Evolutionary conservation across 2,329 filamentous ascomycete species (phyloP), one percentile per base, ranked within the genome.

Genomic region (Colletotrichum paranaense): DNA sequence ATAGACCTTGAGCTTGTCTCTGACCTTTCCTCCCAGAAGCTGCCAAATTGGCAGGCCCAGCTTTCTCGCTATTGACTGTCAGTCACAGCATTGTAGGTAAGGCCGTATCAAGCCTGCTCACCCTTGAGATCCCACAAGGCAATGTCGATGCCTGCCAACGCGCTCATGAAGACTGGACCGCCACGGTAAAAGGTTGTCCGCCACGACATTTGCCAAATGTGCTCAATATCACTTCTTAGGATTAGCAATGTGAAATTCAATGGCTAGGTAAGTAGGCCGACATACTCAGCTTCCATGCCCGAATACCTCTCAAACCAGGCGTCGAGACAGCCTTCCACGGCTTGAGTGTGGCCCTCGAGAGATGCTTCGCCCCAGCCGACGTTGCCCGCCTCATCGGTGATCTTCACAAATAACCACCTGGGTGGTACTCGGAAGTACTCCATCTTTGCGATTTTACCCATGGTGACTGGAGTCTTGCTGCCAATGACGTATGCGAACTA

Each of bases 141-240:
- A 80, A 95, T 95, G 78, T 95, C 93, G 64, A 95, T 90, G 2
- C 94, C 94, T 0, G 92, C 90, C 19, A 95, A 82, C 0, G 93
- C 94, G 76, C 91, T 93, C 93, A 95, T 95, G 76, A 95, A 92
- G 11, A 95, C 93, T 0, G 93, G 92, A 0, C 93, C 94, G 2
- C 93, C 93, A 32, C 94, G 87, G 81, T 95, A 95, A 81, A 95
- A 96, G 0, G 90, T 90, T 55, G 89, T 85, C 55, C 93, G 88
- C 89, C 91, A 95, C 30, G 90, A 89, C 75, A 88, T 87, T 79
- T 95, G 93, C 94, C 94, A 95, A 71, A 95, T 92, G 75, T 94
- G 91, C 79, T 95, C 93, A 75, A 95, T 95, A 62, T 94, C 90
- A 78, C 92, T 93, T 5, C 1, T 0, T 11, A 6, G 5, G 5